Percentiles rank a stretch among this genome's conserved stretches.
Conservation (phyloP, 768 basidiomycete species). For the Trametes elegans region DNA sequence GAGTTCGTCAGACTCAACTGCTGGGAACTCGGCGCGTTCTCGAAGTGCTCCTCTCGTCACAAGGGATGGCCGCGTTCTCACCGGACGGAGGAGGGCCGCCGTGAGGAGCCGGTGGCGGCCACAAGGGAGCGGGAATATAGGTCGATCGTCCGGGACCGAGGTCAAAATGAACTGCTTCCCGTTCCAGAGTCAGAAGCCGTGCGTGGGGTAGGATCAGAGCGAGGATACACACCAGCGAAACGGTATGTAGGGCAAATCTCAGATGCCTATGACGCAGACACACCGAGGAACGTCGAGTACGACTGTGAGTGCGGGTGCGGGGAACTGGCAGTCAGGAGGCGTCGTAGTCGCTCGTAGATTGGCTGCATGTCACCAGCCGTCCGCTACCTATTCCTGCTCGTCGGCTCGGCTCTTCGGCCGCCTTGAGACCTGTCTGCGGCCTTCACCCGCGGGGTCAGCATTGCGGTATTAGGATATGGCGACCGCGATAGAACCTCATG, state of each 20-base stretch:
- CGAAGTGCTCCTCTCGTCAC: conserved; percentile 11
- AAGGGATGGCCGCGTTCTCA: conserved; percentile 10
- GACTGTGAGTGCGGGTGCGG: not conserved
- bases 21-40: conserved; percentile 15
- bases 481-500: not conserved
- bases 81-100: conserved; percentile 2
- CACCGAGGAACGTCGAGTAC: not conserved
- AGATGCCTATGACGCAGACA: not conserved
- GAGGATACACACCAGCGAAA: not conserved
- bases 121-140: not conserved
- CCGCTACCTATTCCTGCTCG: conserved; percentile 4
- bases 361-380: not conserved
- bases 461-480: not conserved
- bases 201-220: not conserved
- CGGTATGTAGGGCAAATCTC: not conserved
- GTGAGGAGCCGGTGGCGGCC: not conserved
- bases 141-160: conserved; percentile 14
- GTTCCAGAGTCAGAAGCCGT: not conserved
- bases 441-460: not conserved
- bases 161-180: conserved; percentile 9
- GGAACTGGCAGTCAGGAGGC: not conserved
- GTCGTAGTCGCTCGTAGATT: not conserved
- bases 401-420: not conserved
- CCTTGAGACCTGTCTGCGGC: not conserved
- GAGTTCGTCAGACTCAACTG: not conserved